A percentile compares a stretch with the other conserved stretches of the same genome.
Conservation (phyloP, 2,329 filamentous ascomycete genomes). For the Botryotinia convoluta region DNA sequence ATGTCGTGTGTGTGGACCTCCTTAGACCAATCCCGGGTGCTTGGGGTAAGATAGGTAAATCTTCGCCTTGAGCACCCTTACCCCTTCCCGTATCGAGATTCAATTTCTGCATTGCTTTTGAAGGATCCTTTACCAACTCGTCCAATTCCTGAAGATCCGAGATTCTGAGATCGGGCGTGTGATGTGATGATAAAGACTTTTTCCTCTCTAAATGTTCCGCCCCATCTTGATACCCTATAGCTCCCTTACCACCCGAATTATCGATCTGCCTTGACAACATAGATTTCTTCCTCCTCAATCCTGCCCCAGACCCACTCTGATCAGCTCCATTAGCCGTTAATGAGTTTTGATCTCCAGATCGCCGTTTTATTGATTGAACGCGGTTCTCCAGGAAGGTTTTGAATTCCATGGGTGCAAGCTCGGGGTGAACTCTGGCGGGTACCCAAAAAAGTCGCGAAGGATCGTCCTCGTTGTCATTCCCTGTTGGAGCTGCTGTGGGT, state of each 20-base stretch:
- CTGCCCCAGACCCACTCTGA: slow-evolving; percentile 52
- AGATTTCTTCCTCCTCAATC: slow-evolving; percentile 83
- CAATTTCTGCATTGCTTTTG: slow-evolving; percentile 67
- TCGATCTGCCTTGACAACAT: slow-evolving; percentile 94
- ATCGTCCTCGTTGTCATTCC: slow-evolving; percentile 80
- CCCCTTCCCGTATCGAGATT: slow-evolving; percentile 41
- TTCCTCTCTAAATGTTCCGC: slow-evolving; percentile 76
- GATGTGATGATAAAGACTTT: slow-evolving; percentile 54
- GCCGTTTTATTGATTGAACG: slow-evolving; percentile 82
- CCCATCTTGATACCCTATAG: slow-evolving; percentile 74
- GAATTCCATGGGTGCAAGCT: slow-evolving; percentile 93
- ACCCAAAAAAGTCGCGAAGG: slow-evolving; percentile 92
- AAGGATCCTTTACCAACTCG: slow-evolving; percentile 77
- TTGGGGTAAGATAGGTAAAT: slow-evolving; percentile 82
- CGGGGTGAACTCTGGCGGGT: slow-evolving; percentile 87
- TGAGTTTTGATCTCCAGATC: slow-evolving; percentile 71
- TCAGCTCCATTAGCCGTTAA: slow-evolving; percentile 55
- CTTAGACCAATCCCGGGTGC: slow-evolving; percentile 75
- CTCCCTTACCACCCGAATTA: slow-evolving; percentile 56
- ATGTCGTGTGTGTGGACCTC: slow-evolving; percentile 87
- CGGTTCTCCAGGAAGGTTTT: slow-evolving; percentile 94
- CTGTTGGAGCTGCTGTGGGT: slow-evolving; percentile 68
- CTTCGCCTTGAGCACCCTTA: slow-evolving; percentile 49
- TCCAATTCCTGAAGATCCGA: slow-evolving; percentile 66
- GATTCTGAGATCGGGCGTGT: slow-evolving; percentile 59